Conservation (phyloP, 305 asterid species). For the Fraxinus latifolia region DNA sequence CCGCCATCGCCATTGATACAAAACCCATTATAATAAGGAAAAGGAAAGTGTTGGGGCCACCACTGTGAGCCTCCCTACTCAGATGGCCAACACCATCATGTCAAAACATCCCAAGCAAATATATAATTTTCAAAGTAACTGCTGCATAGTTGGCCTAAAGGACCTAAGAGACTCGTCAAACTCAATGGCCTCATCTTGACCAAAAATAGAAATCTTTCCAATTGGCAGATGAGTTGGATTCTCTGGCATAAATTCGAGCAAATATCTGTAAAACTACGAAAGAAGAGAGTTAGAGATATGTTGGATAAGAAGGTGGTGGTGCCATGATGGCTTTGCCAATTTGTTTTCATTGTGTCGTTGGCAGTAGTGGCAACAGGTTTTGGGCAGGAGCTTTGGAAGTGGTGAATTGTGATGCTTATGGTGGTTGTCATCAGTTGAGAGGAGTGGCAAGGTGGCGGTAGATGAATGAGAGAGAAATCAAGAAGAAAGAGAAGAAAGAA, state of each 20-base stretch:
- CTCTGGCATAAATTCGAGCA: not conserved
- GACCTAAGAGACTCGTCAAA: not conserved
- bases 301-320: not conserved
- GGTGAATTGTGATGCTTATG: not conserved
- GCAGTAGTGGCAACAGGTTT: not conserved
- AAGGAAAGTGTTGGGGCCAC: not conserved
- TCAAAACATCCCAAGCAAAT: not conserved
- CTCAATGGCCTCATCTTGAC: not conserved
- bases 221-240: not conserved
- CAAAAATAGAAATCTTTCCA: not conserved
- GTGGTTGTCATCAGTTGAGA: not conserved
- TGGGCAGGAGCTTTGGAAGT: not conserved
- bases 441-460: not conserved
- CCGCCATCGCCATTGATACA: not conserved
- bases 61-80: not conserved
- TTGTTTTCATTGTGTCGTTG: not conserved
- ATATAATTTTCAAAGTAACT: not conserved
- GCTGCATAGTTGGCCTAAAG: not conserved
- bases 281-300: not conserved
- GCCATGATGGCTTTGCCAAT: not conserved
- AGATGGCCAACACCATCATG: not conserved
- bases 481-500: not conserved
- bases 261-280: not conserved
- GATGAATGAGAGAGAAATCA: not conserved
- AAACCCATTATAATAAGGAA: not conserved